phyloP scores from a whole-genome alignment of 495 filamentous ascomycete species.

The Lentithecium fluviatile region DNA sequence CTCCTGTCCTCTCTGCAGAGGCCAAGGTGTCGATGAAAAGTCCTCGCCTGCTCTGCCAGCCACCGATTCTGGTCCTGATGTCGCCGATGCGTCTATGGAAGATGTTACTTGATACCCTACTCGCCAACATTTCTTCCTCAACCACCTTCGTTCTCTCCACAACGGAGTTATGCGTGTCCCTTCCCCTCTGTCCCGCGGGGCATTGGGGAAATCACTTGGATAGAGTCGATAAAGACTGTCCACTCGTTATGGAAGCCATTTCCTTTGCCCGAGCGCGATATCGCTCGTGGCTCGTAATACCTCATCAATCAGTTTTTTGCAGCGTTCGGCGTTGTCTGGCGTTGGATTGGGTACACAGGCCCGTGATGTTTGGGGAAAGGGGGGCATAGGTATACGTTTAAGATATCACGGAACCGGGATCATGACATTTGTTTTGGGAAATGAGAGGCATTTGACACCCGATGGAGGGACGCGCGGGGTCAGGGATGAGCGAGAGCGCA shows the following conservation, averaged over 20 bases:
- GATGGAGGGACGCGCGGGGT: too few relatives aligned
- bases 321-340: not conserved
- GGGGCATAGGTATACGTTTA: not conserved
- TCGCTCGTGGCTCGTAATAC: not conserved
- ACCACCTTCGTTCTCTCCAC: not conserved
- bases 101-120: not conserved
- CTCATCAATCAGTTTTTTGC: not conserved
- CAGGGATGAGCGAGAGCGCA: too few relatives aligned
- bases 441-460: too few relatives aligned
- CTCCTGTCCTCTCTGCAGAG: slow-evolving; percentile 72
- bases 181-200: not conserved
- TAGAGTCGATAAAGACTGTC: not conserved
- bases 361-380: not conserved
- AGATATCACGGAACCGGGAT: not conserved
- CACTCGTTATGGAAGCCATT: not conserved
- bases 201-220: too few relatives aligned
- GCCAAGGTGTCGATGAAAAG: slow-evolving; percentile 67
- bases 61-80: not conserved
- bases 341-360: not conserved
- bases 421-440: too few relatives aligned
- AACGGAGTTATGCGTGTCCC: not conserved
- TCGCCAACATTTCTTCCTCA: not conserved
- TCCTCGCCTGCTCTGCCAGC: not conserved
- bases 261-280: not conserved
- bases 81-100: not conserved